Base-by-base conservation (phyloP, 1,139 yeast genomes). In the Taphrina confusa region DNA sequence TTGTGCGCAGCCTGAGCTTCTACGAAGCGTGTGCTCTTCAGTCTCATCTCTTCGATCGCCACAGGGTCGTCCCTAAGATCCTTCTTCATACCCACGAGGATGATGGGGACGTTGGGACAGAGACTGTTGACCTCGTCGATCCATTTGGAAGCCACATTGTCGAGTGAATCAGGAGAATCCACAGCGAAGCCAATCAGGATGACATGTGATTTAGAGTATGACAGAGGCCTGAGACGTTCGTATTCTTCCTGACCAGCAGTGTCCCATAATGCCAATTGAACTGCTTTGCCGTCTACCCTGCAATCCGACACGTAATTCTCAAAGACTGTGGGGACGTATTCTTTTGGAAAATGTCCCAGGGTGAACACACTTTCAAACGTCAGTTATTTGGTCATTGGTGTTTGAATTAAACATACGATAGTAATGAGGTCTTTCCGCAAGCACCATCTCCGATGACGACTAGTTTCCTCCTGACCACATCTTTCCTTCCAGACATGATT, bases 391-490 rank as follows among this genome's bases (percentile, higher is more conserved):
- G n/a, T n/a, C n/a, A n/a, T n/a, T n/a, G n/a, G n/a, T n/a, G n/a
- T n/a, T n/a, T n/a, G n/a, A n/a, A n/a, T n/a, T n/a, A n/a, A n/a
- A n/a, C n/a, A 20, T 28, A 54, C 58, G 90, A 87, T n/a, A 90
- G 76, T 34, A 90, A 76, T 1, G 96, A 89, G 0, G 97, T 90
- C 72, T 90, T 90, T 12, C 97, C 97, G 73, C 96, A 89, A 1
- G 96, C 96, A 49, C 96, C 96, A 72, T 90, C 97, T 31, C 97
- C 97, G 14, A 90, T 95, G 52, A 90, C 90, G 59, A 90, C 96
- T 54, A 90, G 76, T 71, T 90, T 90, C 68, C 52, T 31, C 23
- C 96, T 78, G 45, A 34, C 25, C 16, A 60, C 57, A 14, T 31
- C 57, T 22, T 42, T 39, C 12, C 47, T 22, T 16, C 50, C 40